phyloP scores from a whole-genome alignment of 2,329 filamentous ascomycete species.

The Aspergillus japonicus region DNA sequence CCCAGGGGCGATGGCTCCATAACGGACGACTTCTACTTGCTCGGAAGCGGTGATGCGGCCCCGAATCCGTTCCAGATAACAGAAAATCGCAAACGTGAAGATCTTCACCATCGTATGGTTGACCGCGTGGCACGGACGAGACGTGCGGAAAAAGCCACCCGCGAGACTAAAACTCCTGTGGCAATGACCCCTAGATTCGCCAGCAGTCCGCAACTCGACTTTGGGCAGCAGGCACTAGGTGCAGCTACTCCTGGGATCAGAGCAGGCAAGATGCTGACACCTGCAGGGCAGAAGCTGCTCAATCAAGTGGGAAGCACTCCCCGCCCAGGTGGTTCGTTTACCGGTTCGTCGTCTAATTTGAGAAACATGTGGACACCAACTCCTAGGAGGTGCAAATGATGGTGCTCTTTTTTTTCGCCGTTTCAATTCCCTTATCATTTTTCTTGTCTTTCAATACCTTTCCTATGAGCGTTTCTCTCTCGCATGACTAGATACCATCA shows the following conservation, averaged over 20 bases:
- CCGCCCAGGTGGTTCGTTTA: slow-evolving; percentile 10
- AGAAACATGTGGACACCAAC: slow-evolving; percentile 44
- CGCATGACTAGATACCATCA: slow-evolving; percentile 2
- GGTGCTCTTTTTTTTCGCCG: not conserved
- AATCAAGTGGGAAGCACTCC: slow-evolving; percentile 41
- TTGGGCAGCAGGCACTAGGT: slow-evolving; percentile 28
- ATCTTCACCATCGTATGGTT: slow-evolving; percentile 81
- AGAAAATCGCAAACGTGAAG: slow-evolving; percentile 73
- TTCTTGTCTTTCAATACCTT: not conserved
- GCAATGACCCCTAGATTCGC: slow-evolving; percentile 36
- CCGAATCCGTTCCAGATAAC: slow-evolving; percentile 79
- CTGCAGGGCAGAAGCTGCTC: slow-evolving; percentile 45
- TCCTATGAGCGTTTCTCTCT: not conserved
- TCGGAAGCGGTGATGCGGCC: slow-evolving; percentile 48
- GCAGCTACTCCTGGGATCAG: slow-evolving; percentile 19
- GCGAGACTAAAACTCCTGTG: slow-evolving; percentile 55
- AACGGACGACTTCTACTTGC: slow-evolving; percentile 35
- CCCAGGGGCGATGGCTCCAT: not conserved
- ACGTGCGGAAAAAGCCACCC: slow-evolving; percentile 59
- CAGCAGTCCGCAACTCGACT: slow-evolving; percentile 40
- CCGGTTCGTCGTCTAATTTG: slow-evolving; percentile 18
- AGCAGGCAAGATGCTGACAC: slow-evolving; percentile 40
- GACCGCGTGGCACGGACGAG: slow-evolving; percentile 75
- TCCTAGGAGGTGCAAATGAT: slow-evolving; percentile 28
- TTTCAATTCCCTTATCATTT: not conserved